Base-by-base conservation (phyloP, 768 basidiomycete species). In the Leccinum uliginosum region DNA sequence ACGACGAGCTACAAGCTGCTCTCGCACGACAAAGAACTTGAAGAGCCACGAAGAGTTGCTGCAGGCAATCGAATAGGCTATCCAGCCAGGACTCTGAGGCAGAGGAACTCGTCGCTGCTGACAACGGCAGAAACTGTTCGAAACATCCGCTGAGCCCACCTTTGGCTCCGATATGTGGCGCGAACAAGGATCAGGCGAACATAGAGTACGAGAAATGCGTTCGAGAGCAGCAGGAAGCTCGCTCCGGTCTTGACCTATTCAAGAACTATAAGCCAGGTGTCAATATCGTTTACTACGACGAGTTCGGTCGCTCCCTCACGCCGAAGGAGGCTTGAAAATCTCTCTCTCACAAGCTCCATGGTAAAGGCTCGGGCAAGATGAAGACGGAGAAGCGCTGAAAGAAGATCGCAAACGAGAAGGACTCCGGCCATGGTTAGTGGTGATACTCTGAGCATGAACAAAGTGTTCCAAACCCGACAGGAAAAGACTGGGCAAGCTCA, bases 281-380 rank as follows among this genome's bases (percentile, higher is more conserved):
- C 65, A 92, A 96, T 62, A 91, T 98, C 66, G 89, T 90, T 50
- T 99, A 99, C 70, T 87, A 95, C 61, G 97, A 99, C 68, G 96
- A 99, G 72, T 92, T 93, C 69, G 97, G 97, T 48, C 81, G 97
- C 38, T 69, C 80, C 56, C 75, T 94, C 70, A 91, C 91, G 23
- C 87, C 87, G 19, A 98, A 98, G 78, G 97, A 99, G 76, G 95
- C 96, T 6, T 98, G 96, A 95, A 98, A 98, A 75, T 92, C 93
- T 17, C 76, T 99, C 44, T 94, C 91, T 45, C 97, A 99, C 71
- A 91, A 92, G 69, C 98, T 99, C 84, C 97, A 99, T 64, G 97
- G 97, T 34, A 98, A 98, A 73, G 93, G 93, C 2, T 91, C 91
- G 1, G 97, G 97, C 11, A 91, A 88, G 76, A 91, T 90, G 84